These are phyloP conservation scores for Claviceps fusiformis DNA, from an alignment of 2,329 filamentous ascomycete genomes.

Conservation along the genomic window DNA sequence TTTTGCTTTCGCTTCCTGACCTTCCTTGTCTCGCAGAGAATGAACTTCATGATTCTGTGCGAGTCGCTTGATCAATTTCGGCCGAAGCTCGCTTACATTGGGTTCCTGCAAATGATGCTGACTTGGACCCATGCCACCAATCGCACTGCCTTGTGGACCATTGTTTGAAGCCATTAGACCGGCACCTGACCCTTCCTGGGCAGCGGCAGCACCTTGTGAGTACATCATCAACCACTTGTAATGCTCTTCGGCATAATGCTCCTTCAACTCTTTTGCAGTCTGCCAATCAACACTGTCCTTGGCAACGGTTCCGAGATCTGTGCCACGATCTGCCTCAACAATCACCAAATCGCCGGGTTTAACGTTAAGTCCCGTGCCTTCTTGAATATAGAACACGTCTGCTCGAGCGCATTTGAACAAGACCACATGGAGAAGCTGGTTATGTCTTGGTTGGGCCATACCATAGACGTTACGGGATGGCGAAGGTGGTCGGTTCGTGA, in stretches of 20 bases:
- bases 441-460: slow-evolving; percentile 46
- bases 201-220: slow-evolving; percentile 59
- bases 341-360: slow-evolving; percentile 91
- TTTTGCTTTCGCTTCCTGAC: slow-evolving; percentile 94
- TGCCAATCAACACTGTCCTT: slow-evolving; percentile 80
- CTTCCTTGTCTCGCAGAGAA: slow-evolving; percentile 85
- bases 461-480: slow-evolving; percentile 50
- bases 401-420: slow-evolving; percentile 93
- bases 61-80: slow-evolving; percentile 91
- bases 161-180: slow-evolving; percentile 51
- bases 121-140: slow-evolving; percentile 64
- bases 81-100: slow-evolving; percentile 65
- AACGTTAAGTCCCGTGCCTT: slow-evolving; percentile 82
- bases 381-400: slow-evolving; percentile 94
- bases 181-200: slow-evolving; percentile 45
- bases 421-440: slow-evolving; percentile 72
- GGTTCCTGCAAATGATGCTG: slow-evolving; percentile 63
- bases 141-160: slow-evolving; percentile 53
- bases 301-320: slow-evolving; percentile 85
- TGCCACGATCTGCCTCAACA: slow-evolving; percentile 91
- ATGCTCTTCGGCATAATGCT: slow-evolving; percentile 86
- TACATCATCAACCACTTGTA: slow-evolving; percentile 99
- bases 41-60: slow-evolving; percentile 86
- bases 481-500: slow-evolving; percentile 32
- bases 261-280: slow-evolving; percentile 76